Evolutionary conservation across 2,329 filamentous ascomycete species (phyloP).

Genomic region (Aureobasidium melanogenum): DNA sequence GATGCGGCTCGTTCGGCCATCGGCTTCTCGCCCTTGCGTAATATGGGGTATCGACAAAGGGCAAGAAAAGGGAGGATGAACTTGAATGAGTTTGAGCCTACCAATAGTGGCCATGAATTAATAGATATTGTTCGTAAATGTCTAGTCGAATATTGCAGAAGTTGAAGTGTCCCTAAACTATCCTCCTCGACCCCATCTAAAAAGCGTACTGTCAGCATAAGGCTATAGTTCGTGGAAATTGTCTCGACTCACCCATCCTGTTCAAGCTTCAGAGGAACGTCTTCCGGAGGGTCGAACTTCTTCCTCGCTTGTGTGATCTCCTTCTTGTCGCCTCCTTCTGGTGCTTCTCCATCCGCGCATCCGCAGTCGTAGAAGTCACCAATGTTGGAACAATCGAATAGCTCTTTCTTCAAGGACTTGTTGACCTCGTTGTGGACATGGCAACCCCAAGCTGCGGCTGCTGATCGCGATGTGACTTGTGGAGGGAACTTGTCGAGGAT

Average conservation of each 20-base stretch:
- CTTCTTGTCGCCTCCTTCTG: slow-evolving; percentile 13
- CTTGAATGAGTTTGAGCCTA: not conserved
- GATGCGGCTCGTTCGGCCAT: not conserved
- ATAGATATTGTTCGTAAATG: not conserved
- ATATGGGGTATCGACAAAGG: not conserved
- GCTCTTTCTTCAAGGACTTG: slow-evolving; percentile 49
- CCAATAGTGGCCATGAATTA: not conserved
- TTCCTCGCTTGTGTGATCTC: slow-evolving; percentile 22
- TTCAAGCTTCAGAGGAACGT: slow-evolving; percentile 15
- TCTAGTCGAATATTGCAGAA: not conserved
- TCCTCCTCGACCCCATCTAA: slow-evolving; percentile 12
- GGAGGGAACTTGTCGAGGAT: slow-evolving; percentile 55
- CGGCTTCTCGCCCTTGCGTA: slow-evolving; percentile 5
- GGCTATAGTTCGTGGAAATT: not conserved
- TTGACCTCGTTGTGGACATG: slow-evolving; percentile 61
- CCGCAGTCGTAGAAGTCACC: slow-evolving; percentile 61
- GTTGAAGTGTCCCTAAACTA: not conserved
- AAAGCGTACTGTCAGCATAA: not conserved
- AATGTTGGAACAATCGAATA: slow-evolving; percentile 56
- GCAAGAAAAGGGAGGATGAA: not conserved
- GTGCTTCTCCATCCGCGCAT: slow-evolving; percentile 40
- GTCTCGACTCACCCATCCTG: slow-evolving; percentile 17
- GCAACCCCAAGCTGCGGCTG: slow-evolving; percentile 58
- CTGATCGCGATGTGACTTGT: slow-evolving; percentile 52
- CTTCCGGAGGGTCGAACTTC: slow-evolving; percentile 19